Evolutionary conservation across 805 yeast genomes (phyloP).

Genomic region (Wickerhamiella parazyma): DNA sequence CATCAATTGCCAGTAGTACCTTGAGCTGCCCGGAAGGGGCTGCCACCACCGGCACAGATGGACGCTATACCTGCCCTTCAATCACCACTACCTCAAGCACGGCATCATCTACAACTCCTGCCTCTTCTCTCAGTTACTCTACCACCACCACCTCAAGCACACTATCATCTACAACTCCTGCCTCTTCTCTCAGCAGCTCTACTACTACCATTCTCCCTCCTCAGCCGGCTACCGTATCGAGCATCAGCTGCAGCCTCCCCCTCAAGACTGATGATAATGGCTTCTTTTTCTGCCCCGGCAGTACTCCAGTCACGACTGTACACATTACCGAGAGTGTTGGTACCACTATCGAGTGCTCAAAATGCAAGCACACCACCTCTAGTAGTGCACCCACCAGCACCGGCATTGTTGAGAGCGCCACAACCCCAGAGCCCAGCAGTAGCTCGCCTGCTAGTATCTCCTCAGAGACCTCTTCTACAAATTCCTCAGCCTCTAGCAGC

Average conservation of each 20-base stretch:
- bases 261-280: too few relatives aligned
- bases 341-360: neutral
- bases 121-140: neutral
- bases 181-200: neutral
- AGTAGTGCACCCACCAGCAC: too few relatives aligned
- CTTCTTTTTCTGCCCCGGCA: neutral
- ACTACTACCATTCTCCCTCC: neutral
- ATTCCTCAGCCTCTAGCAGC: too few relatives aligned
- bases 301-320: neutral
- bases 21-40: neutral
- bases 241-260: neutral
- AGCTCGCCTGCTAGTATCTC: too few relatives aligned
- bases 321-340: neutral
- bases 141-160: neutral
- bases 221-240: neutral
- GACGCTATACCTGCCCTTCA: neutral
- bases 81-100: too few relatives aligned
- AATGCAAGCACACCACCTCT: too few relatives aligned
- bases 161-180: neutral
- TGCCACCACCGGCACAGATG: neutral
- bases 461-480: too few relatives aligned
- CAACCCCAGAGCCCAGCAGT: too few relatives aligned
- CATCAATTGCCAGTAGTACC: neutral
- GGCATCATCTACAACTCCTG: constrained; percentile 1
- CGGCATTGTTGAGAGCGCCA: too few relatives aligned